Percentiles rank a stretch among this genome's conserved stretches.
Evolutionary conservation across 2,329 filamentous ascomycete genomes (phyloP).

Genomic region (Trichoderma harzianum): DNA sequence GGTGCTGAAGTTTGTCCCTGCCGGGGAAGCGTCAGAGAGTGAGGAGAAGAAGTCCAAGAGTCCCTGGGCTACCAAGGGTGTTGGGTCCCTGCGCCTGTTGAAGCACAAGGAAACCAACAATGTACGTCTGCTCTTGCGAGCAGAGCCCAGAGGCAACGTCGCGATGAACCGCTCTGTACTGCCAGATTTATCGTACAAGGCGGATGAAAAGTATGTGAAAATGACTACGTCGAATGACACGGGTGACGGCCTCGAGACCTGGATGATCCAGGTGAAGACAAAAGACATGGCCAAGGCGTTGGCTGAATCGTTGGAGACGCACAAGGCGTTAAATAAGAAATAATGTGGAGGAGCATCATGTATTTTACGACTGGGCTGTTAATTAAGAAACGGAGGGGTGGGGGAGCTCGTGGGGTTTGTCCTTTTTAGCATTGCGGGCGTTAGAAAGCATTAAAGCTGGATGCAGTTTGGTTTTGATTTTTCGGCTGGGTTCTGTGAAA

Average conservation of each 20-base stretch:
- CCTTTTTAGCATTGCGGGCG: constrained; percentile 23
- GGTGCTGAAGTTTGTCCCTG: constrained; percentile 58
- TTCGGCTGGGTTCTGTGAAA: constrained; percentile 14
- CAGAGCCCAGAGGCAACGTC: constrained; percentile 71
- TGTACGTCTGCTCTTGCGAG: constrained; percentile 66
- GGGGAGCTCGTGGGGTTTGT: not conserved
- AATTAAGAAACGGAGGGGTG: not conserved
- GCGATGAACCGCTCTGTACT: constrained; percentile 68
- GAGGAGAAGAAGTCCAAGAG: constrained; percentile 49
- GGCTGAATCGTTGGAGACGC: constrained; percentile 47
- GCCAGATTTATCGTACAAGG: constrained; percentile 59
- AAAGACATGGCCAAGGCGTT: constrained; percentile 54
- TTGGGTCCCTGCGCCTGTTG: constrained; percentile 69
- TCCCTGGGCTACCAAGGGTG: constrained; percentile 66
- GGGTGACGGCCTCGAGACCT: constrained; percentile 62
- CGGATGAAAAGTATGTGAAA: constrained; percentile 58
- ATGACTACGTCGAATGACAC: constrained; percentile 55
- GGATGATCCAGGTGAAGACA: constrained; percentile 70
- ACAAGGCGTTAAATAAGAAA: constrained; percentile 56
- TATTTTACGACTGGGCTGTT: constrained; percentile 5
- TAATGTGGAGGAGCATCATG: constrained; percentile 27
- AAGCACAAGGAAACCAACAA: constrained; percentile 67
- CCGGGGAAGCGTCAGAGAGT: constrained; percentile 44
- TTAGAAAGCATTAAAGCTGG: constrained; percentile 19
- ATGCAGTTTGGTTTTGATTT: not conserved